Evolutionary conservation across 129 eudicot species (phyloP), one percentile per base, ranked within the genome.

Genomic region (Flaveria robusta): DNA sequence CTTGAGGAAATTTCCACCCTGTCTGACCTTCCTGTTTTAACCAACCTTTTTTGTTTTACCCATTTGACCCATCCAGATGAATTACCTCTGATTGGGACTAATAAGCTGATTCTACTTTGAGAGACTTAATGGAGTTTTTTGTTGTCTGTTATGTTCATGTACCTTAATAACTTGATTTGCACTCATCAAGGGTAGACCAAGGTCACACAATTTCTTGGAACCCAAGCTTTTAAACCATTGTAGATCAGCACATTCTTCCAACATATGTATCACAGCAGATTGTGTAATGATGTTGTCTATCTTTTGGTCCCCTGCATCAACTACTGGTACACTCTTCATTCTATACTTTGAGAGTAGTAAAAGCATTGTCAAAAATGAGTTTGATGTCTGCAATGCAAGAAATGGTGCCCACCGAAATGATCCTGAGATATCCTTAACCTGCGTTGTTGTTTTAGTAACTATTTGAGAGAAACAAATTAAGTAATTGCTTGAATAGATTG

Each of bases 371-470:
- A 91, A 76, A 75, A 94, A 85, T 19, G 98, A 90, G 83, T 94
- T 94, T 12, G 97, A 79, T 71, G 89, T 87, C 87, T 94, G 98
- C 85, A 94, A 79, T 3, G 98, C 98, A 0, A 94, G 96, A 79
- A 94, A 94, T 24, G 98, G 98, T 27, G 96, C 98, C 98, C 98
- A 94, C 5, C 98, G 93, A 71, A 94, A 94, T 31, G 97, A 85
- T 68, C 98, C 98, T 3, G 96, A 84, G 19, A 94, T 94, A 63
- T 94, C 98, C 46, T 86, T 84, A 45, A 94, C 97, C 98, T 93
- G 84, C 26, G 22, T 46, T 77, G 20, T 37, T n/a, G 39, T 20
- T 43, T 5, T 24, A 10, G 4, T n/a, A 49, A 29, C 58, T 68
- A 37, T 63, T 52, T 27, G 2, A 45, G 27, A 13, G 55, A 31